Evolutionary conservation across 495 filamentous ascomycete genomes (phyloP), one percentile per base, ranked within the genome.

Genomic region (Rostrohypoxylon terebratum): DNA sequence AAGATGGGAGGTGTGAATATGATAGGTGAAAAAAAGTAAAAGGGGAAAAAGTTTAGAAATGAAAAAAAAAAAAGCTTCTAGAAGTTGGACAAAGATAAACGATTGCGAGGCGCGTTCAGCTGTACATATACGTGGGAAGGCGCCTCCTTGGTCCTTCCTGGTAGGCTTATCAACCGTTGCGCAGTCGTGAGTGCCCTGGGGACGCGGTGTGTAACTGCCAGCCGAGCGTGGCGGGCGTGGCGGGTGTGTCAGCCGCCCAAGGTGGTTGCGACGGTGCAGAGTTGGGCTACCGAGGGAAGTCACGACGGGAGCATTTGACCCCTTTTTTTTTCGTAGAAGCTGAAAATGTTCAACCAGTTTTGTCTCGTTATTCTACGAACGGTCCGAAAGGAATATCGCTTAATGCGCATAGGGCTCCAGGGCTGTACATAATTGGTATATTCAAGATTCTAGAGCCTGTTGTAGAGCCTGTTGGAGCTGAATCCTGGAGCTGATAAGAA

Each of bases 401-500:
- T 13, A 51, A 21, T 21, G 16, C 47, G 21, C 23, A 25, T 31
- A 53, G 28, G 48, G 48, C 48, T 53, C 16, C 13, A 14, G 21
- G 11, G 11, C 9, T 31, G 0, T 3, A 28, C 5, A 23, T 45
- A 21, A 6, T 53, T 13, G 48, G 5, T 16, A 1, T 28, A 4
- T 4, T 28, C 3, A 28, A 28, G 28, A 28, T 14, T 10, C 42
- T 10, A 59, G 14, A 42, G 14, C 42, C 42, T 16, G 25, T n/a
- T 42, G 38, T 14, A 16, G 38, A 42, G 38, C 13, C 10, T 3
- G 9, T 11, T 28, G 38, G 18, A 40, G 58, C 40, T 23, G 47
- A 25, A 34, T 20, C 47, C 23, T 20, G 60, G 47, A 9, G 47
- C 40, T 53, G 60, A 63, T 63, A 63, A 63, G 47, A 31, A 18